phyloP scores from a whole-genome alignment of 129 eudicot genomes.

The Scalesia atractyloides region DNA sequence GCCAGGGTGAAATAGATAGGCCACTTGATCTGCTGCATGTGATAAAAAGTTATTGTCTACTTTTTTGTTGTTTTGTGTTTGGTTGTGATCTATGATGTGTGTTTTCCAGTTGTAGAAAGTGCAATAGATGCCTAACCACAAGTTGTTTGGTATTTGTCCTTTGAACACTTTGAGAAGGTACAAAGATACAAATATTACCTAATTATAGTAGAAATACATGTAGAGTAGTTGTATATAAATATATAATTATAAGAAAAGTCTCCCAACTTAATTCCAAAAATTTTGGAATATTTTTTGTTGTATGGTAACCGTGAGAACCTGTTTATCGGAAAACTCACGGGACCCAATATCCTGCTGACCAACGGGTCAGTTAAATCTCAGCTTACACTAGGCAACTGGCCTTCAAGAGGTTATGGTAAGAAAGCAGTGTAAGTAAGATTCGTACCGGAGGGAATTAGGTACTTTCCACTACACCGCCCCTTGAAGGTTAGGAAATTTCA shows the following conservation, averaged over 20 bases:
- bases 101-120: conserved; percentile 38
- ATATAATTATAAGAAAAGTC: background rate
- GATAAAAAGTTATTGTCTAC: conserved; percentile 21
- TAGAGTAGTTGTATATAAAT: background rate
- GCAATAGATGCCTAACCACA: conserved; percentile 22
- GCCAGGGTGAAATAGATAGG: conserved; percentile 9
- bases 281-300: background rate
- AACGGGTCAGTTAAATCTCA: background rate
- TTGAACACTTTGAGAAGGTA: conserved; percentile 25
- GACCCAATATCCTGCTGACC: background rate
- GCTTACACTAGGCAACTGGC: background rate
- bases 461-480: too few relatives aligned
- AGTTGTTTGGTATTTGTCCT: conserved; percentile 20
- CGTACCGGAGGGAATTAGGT: too few relatives aligned
- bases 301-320: background rate
- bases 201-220: conserved; percentile 3
- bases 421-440: too few relatives aligned
- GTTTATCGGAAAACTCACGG: too few relatives aligned
- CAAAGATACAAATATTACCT: background rate
- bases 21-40: conserved; percentile 34
- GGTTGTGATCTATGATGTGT: conserved; percentile 20
- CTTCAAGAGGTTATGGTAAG: background rate
- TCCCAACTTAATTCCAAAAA: background rate
- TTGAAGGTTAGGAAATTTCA: too few relatives aligned
- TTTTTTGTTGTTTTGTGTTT: conserved; percentile 34